These are phyloP conservation scores for Penicillium alfredii DNA, from an alignment of 495 filamentous ascomycete species.

Conservation along the genomic window DNA sequence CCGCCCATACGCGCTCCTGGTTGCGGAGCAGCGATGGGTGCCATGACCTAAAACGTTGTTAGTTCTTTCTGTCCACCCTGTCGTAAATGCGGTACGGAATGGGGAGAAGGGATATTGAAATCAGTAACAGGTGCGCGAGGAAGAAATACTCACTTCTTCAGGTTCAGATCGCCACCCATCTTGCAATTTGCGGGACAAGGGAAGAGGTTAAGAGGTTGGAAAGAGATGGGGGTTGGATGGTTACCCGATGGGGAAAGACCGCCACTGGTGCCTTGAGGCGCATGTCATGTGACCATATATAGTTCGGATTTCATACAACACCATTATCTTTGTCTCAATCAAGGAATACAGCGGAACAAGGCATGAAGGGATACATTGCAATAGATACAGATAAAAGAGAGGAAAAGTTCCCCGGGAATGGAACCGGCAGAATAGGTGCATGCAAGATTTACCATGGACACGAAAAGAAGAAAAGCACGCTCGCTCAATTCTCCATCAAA, in stretches of 20 bases:
- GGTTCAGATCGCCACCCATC: conserved; percentile 79
- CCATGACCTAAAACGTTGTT: conserved; percentile 56
- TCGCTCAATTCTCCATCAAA: conserved; percentile 25
- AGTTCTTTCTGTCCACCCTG: too few relatives aligned
- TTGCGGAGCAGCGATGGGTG: conserved; percentile 80
- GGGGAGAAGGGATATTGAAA: background rate
- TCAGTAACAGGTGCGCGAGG: too few relatives aligned
- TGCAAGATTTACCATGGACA: conserved; percentile 17
- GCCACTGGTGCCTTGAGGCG: background rate
- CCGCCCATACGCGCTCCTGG: conserved; percentile 75
- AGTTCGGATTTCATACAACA: background rate
- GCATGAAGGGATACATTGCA: conserved; percentile 23
- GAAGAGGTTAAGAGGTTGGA: background rate
- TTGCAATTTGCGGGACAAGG: conserved; percentile 33
- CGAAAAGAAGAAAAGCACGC: conserved; percentile 19
- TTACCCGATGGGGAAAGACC: conserved; percentile 9
- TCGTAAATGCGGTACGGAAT: too few relatives aligned
- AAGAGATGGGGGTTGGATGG: conserved; percentile 1
- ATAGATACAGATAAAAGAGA: conserved; percentile 22
- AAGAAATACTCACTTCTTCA: conserved; percentile 73
- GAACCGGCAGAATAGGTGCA: conserved; percentile 5
- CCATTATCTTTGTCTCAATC: too few relatives aligned
- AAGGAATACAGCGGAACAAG: too few relatives aligned
- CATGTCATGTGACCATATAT: conserved; percentile 1
- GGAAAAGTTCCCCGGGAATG: too few relatives aligned